Evolutionary conservation across 345 rosid genomes (phyloP), one percentile per base, ranked within the genome.

Genomic region (Eucalyptus camaldulensis): DNA sequence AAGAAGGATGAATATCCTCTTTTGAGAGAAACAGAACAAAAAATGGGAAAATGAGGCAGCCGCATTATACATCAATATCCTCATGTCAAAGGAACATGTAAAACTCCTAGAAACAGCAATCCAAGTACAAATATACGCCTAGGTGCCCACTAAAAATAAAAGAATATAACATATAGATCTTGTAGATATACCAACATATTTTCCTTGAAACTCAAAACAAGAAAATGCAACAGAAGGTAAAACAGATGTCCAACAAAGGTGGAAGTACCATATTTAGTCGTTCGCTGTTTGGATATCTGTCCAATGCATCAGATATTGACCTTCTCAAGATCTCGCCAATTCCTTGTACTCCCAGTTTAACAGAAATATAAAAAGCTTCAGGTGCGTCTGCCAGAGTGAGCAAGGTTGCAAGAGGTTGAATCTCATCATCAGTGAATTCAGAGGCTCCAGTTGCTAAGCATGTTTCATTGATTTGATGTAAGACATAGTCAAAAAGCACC

Each of bases 331-430:
- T 95, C 94, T 96, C 99, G 67, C 96, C 99, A 87, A 97, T 96
- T 90, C 99, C 99, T 92, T 97, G 98, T 86, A 97, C 93, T 81
- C 99, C 99, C 89, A 96, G 97, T 94, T 95, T 98, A 92, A 98
- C 96, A 93, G 99, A 94, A 90, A 97, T 96, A 93, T 93, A 95
- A 93, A 95, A 97, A 51, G 99, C 99, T 94, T 96, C 99, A 27
- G 99, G 97, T 58, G 99, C 99, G 92, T 95, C 96, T 85, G 97
- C 99, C 90, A 95, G 95, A 93, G 95, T 92, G 49, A 98, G 98
- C 88, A 96, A 91, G 87, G 92, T 91, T 85, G 99, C 97, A 88
- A 98, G 91, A 89, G 96, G 98, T 87, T 95, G 97, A 92, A 96
- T 94, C 93, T 98, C 99, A 89, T 98, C 97, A 90, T 95, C 95